Evolutionary conservation across 1,284 basidiomycete genomes (phyloP).

Genomic region (Athelia psychrophila): DNA sequence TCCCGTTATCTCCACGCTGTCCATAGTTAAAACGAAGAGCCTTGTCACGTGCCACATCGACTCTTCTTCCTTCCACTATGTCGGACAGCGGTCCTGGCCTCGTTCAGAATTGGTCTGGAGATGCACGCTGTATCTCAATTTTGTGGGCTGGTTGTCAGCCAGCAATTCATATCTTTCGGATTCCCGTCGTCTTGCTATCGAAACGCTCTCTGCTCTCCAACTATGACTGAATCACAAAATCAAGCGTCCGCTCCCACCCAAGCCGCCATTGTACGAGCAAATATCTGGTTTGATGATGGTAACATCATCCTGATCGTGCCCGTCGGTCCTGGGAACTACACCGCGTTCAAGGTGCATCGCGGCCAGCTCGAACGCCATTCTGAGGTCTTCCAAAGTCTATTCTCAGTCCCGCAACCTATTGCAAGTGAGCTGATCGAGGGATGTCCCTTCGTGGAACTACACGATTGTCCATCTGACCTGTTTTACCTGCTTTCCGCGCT

Average conservation of each 20-base stretch:
- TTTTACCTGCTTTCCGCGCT: slow-evolving; percentile 59
- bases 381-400: slow-evolving; percentile 63
- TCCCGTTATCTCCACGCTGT: too few relatives aligned
- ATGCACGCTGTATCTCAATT: too few relatives aligned
- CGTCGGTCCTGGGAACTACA: slow-evolving; percentile 39
- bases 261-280: slow-evolving; percentile 35
- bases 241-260: not conserved
- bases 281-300: slow-evolving; percentile 72
- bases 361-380: slow-evolving; percentile 71
- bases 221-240: too few relatives aligned
- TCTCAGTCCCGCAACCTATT: slow-evolving; percentile 57
- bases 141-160: too few relatives aligned
- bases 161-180: too few relatives aligned
- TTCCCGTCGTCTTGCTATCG: too few relatives aligned
- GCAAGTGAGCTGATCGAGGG: slow-evolving; percentile 45
- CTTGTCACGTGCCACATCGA: too few relatives aligned
- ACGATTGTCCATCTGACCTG: slow-evolving; percentile 57
- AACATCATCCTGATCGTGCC: slow-evolving; percentile 62
- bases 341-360: slow-evolving; percentile 69
- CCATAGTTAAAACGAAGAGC: too few relatives aligned
- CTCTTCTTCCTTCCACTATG: too few relatives aligned
- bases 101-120: too few relatives aligned
- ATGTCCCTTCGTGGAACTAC: slow-evolving; percentile 47
- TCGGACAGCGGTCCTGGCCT: too few relatives aligned
- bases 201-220: too few relatives aligned